Evolutionary conservation across 306 rosid genomes (phyloP).

Genomic region (Myrica gale): DNA sequence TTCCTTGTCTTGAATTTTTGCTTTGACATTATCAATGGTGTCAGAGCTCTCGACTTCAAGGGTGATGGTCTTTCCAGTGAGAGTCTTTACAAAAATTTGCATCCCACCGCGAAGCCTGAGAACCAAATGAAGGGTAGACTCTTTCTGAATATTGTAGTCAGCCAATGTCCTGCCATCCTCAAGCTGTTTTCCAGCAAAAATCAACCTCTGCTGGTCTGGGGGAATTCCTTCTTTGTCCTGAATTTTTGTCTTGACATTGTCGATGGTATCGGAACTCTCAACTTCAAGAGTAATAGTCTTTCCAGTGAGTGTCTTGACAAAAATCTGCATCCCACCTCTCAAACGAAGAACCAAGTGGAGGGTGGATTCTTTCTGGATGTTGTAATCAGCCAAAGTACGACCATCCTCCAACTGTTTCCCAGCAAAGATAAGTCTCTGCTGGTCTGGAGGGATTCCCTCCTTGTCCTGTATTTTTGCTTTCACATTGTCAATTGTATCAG

Average conservation of each 20-base stretch:
- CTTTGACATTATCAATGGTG: background rate
- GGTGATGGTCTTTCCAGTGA: background rate
- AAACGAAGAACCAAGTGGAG: slow-evolving; percentile 6
- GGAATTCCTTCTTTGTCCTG: slow-evolving; percentile 2
- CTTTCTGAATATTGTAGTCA: background rate
- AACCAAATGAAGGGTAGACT: background rate
- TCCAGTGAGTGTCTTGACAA: background rate
- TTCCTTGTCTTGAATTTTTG: background rate
- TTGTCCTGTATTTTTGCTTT: slow-evolving; percentile 1
- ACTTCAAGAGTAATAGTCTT: background rate
- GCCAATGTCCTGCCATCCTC: background rate
- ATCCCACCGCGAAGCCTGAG: background rate
- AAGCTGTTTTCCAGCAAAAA: background rate
- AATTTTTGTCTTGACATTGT: background rate
- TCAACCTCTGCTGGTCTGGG: slow-evolving; percentile 1
- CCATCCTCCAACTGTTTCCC: background rate
- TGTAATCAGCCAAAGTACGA: background rate
- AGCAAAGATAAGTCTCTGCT: background rate
- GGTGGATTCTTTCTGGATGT: slow-evolving; percentile 4
- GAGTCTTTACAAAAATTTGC: background rate
- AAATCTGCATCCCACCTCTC: background rate
- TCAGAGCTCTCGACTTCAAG: background rate
- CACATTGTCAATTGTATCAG: background rate
- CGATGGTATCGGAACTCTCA: background rate
- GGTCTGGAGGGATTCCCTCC: slow-evolving; percentile 5